A percentile compares a stretch with the other conserved stretches of the same genome.
These are phyloP conservation scores for Penicillium sp. DNA, from an alignment of 2,329 filamentous ascomycete species.

Conservation along the genomic window DNA sequence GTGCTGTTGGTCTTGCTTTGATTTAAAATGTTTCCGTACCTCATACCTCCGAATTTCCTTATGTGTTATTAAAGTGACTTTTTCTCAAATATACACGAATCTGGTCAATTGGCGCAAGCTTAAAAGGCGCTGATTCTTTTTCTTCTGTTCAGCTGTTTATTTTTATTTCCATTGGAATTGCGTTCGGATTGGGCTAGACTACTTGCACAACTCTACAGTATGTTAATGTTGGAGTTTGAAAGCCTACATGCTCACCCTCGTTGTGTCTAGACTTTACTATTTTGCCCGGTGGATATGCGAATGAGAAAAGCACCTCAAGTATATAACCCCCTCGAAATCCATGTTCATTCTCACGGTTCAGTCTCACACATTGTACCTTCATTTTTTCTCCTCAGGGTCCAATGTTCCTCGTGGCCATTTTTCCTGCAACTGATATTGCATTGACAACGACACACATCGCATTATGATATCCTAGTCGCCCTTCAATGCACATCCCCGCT, in stretches of 20 bases:
- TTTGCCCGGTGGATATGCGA: not conserved
- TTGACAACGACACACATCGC: not conserved
- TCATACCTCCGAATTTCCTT: constrained; percentile 32
- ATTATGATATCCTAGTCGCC: not conserved
- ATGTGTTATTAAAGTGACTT: constrained; percentile 30
- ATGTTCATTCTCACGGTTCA: not conserved
- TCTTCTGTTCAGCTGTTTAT: not conserved
- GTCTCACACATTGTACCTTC: not conserved
- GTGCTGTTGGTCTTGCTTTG: constrained; percentile 49
- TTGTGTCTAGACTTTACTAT: not conserved
- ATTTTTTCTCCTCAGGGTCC: not conserved
- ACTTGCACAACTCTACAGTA: not conserved
- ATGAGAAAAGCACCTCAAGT: not conserved
- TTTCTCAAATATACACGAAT: constrained; percentile 22
- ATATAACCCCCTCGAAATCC: not conserved
- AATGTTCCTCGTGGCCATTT: not conserved
- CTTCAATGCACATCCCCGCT: not conserved
- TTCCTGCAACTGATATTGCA: not conserved
- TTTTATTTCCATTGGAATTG: constrained; percentile 3
- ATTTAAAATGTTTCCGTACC: constrained; percentile 30
- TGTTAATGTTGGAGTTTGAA: not conserved
- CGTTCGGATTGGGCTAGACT: not conserved
- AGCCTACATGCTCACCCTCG: not conserved
- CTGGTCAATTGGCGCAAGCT: constrained; percentile 18
- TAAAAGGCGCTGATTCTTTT: constrained; percentile 18